Evolutionary conservation across 768 basidiomycete species (phyloP).

Genomic region (Kwoniella sp.): DNA sequence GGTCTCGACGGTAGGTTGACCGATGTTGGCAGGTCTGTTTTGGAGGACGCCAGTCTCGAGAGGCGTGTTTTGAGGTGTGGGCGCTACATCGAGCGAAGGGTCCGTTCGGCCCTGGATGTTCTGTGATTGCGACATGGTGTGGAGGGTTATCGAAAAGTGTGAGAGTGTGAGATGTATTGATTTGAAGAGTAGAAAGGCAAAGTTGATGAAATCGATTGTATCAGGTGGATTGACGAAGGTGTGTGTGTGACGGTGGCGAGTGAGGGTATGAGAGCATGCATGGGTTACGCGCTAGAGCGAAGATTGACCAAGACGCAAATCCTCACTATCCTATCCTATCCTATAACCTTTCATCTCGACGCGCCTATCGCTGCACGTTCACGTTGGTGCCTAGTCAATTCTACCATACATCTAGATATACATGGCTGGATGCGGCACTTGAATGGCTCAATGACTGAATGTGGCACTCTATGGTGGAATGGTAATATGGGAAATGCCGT

Average conservation of each 20-base stretch:
- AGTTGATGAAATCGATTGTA: not conserved
- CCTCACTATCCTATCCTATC: not conserved
- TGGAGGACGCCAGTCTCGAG: constrained; percentile 75
- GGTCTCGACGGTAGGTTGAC: constrained; percentile 65
- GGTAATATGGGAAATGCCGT: not conserved
- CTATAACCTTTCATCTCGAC: not conserved
- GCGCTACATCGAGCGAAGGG: constrained; percentile 60
- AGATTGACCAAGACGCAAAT: constrained; percentile 5
- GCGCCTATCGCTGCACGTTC: not conserved
- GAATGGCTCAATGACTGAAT: not conserved
- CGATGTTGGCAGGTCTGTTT: constrained; percentile 65
- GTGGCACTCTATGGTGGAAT: not conserved
- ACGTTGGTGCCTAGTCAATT: not conserved
- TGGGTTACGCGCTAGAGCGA: not conserved
- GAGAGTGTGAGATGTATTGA: not conserved
- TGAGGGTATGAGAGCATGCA: not conserved
- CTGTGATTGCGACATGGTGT: constrained; percentile 50
- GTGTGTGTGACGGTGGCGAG: constrained; percentile 16
- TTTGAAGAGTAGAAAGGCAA: too few species aligned
- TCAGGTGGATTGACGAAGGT: not conserved
- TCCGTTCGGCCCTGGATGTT: constrained; percentile 46
- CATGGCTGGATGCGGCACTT: not conserved
- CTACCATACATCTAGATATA: not conserved
- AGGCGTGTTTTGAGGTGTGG: constrained; percentile 92
- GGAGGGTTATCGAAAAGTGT: not conserved